Evolutionary conservation across 306 rosid species (phyloP), one percentile per base, ranked within the genome.

Genomic region (Rosa persica): DNA sequence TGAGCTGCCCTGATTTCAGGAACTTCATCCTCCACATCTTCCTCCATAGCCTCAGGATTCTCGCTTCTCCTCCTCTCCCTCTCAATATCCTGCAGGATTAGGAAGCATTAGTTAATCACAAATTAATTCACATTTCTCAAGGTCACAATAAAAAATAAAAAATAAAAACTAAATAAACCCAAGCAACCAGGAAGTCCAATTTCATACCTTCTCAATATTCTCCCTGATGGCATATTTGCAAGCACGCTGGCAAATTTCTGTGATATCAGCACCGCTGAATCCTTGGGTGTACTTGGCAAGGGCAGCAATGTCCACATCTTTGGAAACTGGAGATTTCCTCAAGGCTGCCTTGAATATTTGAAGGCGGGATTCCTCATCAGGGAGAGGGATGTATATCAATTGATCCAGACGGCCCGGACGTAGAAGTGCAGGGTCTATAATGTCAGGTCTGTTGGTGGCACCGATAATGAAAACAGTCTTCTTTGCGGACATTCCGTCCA

Each of bases 371-470:
- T 95, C 97, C 89, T 93, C 98, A 17, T 95, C 99, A 2, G 99
- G 98, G 23, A 94, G 98, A 70, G 98, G 98, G 69, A 94, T 94
- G 78, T 94, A 94, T 67, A 94, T 94, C 93, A 94, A 81, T 80
- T 94, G 98, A 76, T 94, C 98, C 27, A 94, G 95, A 85, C 98
- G 97, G 2, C 98, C 98, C 6, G 98, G 98, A 81, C 98, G 97
- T 49, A 94, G 81, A 72, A 94, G 98, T 16, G 98, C 98, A 54
- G 98, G 93, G 81, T 94, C 98, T 74, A 94, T 94, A 16, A 94
- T 94, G 81, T 94, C 98, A 25, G 98, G 98, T 78, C 98, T 81
- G 87, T 94, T 94, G 47, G 98, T 94, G 36, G 98, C 98, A 17
- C 98, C 98, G 60, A 94, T 94, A 80, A 94, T 94, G 82, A 94